phyloP scores from a whole-genome alignment of 2,329 filamentous ascomycete genomes.

The Alternaria hordeiaustralica region DNA sequence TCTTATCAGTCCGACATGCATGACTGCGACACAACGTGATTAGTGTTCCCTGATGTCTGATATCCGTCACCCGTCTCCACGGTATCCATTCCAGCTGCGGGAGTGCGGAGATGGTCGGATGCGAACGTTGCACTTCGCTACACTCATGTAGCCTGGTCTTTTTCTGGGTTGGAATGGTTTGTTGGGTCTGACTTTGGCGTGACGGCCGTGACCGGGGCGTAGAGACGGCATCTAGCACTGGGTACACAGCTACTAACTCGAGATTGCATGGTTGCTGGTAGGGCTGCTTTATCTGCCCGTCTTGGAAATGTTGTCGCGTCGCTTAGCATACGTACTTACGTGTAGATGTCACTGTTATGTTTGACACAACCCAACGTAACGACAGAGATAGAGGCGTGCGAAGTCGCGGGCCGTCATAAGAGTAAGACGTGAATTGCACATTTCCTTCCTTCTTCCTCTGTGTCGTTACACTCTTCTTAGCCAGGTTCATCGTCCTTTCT shows the following conservation, averaged over 20 bases:
- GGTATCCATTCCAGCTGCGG: not conserved
- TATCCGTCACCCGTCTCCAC: constrained; percentile 5
- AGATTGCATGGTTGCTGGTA: not conserved
- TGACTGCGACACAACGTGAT: constrained; percentile 7
- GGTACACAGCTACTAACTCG: no score
- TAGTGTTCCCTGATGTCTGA: constrained; percentile 3
- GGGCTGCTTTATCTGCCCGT: constrained; percentile 10
- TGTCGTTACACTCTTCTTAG: not conserved
- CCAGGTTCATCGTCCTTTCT: not conserved
- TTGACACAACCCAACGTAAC: not conserved
- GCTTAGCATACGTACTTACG: constrained; percentile 25
- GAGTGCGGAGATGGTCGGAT: constrained; percentile 6
- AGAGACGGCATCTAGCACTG: not conserved
- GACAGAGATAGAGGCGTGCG: constrained; percentile 17
- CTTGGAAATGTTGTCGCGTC: constrained; percentile 8
- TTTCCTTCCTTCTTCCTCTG: not conserved
- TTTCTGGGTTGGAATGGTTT: not conserved
- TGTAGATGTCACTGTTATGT: constrained; percentile 3
- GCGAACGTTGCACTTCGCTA: not conserved
- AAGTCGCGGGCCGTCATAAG: not conserved
- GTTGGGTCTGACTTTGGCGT: not conserved
- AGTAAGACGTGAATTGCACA: not conserved
- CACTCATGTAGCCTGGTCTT: not conserved
- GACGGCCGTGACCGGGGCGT: not conserved
- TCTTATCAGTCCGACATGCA: constrained; percentile 16